These are phyloP conservation scores for Decorospora gaudefroyi DNA, from an alignment of 2,329 filamentous ascomycete genomes.

Conservation along the genomic window DNA sequence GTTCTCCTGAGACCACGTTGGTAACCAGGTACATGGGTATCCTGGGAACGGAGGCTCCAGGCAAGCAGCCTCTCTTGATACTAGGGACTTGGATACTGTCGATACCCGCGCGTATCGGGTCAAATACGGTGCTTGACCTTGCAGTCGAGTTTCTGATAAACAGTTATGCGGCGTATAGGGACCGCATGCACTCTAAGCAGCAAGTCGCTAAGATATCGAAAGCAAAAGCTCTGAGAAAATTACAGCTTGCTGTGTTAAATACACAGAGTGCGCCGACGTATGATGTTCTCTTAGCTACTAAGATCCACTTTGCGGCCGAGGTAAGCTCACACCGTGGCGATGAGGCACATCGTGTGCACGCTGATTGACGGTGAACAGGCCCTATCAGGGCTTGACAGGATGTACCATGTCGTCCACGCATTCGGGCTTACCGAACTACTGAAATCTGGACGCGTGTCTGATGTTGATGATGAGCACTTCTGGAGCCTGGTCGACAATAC, in stretches of 20 bases:
- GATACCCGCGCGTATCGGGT: conserved; percentile 36
- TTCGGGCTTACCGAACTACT: conserved; percentile 36
- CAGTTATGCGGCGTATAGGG: conserved; percentile 27
- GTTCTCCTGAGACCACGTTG: conserved; percentile 25
- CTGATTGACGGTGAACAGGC: conserved; percentile 23
- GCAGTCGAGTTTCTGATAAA: conserved; percentile 35
- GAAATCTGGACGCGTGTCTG: conserved; percentile 25
- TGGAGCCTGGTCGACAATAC: conserved; percentile 42
- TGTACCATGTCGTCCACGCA: conserved; percentile 38
- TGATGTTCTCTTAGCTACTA: conserved; percentile 35
- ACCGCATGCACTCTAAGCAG: conserved; percentile 29
- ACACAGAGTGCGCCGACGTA: conserved; percentile 23
- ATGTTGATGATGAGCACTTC: conserved; percentile 35
- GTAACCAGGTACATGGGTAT: conserved; percentile 31
- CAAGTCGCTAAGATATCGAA: conserved; percentile 26
- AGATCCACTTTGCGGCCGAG: conserved; percentile 39
- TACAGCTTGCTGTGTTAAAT: conserved; percentile 28
- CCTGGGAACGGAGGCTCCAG: conserved; percentile 20
- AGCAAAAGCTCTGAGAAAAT: conserved; percentile 30
- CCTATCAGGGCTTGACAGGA: conserved; percentile 30
- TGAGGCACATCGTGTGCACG: background rate
- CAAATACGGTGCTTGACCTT: conserved; percentile 32
- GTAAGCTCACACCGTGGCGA: conserved; percentile 8
- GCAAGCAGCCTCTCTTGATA: conserved; percentile 29
- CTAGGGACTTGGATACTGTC: conserved; percentile 37